Conservation (phyloP, 768 basidiomycete genomes). For the Russula griseocarnosa region DNA sequence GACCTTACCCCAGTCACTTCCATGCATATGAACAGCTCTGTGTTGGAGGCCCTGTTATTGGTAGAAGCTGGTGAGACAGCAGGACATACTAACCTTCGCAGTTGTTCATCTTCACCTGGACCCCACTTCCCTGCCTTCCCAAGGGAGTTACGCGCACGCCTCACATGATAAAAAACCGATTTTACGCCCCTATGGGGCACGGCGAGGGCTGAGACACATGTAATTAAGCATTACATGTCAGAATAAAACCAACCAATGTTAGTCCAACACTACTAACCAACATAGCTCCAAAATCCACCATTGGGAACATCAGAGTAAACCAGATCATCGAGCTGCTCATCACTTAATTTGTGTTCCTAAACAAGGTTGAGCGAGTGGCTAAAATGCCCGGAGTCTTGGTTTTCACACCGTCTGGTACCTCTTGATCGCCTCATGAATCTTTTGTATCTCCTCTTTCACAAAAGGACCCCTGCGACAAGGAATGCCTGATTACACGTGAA, state of each 20-base stretch:
- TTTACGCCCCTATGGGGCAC: conserved; percentile 6
- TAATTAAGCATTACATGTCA: background rate
- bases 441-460: background rate
- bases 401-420: background rate
- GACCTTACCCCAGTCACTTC: too few relatives aligned
- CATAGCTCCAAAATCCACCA: background rate
- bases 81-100: background rate
- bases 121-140: background rate
- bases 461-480: background rate
- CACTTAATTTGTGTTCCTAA: background rate
- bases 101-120: background rate
- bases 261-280: background rate
- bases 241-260: background rate
- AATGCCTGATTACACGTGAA: background rate
- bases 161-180: background rate
- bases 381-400: background rate
- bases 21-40: background rate
- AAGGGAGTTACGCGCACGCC: background rate
- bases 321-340: background rate
- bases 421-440: background rate
- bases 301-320: background rate
- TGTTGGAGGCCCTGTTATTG: background rate
- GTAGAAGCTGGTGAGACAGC: background rate
- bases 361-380: background rate
- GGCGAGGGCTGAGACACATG: background rate